phyloP scores from a whole-genome alignment of 1,284 basidiomycete species.

The Thecaphora frezii region DNA sequence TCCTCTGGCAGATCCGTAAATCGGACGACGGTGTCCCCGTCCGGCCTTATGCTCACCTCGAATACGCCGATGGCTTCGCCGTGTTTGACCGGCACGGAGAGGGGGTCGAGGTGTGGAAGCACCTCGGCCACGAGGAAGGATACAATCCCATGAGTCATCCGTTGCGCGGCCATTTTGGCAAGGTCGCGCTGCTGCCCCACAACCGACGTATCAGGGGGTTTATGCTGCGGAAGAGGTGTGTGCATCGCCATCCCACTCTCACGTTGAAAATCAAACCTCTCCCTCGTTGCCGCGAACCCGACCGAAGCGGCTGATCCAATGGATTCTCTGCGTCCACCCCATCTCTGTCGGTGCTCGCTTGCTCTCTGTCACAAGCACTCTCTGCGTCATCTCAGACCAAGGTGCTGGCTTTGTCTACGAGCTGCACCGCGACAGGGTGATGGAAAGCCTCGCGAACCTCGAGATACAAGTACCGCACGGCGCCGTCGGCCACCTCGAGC shows the following conservation, averaged over 20 bases:
- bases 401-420: constrained; percentile 3
- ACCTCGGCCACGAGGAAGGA: constrained; percentile 2
- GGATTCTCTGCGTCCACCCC: no score
- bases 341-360: not conserved
- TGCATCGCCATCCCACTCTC: no score
- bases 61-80: constrained; percentile 4
- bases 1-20: not conserved
- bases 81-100: constrained; percentile 2
- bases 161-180: constrained; percentile 2
- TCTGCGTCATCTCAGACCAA: constrained; percentile 6
- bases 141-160: not conserved
- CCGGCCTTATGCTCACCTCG: constrained; percentile 8
- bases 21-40: not conserved
- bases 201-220: constrained; percentile 1
- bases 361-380: not conserved
- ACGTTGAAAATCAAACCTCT: no score
- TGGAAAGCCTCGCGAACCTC: not conserved
- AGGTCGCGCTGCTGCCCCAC: constrained; percentile 1
- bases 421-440: not conserved
- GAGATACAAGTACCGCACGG: not conserved
- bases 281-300: no score
- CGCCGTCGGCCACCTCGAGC: constrained; percentile 10
- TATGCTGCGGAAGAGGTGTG: constrained; percentile 1
- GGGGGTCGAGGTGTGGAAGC: constrained; percentile 5
- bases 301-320: no score